Evolutionary conservation across 2,329 filamentous ascomycete species (phyloP), one percentile per base, ranked within the genome.

Genomic region (Coniella vitis): DNA sequence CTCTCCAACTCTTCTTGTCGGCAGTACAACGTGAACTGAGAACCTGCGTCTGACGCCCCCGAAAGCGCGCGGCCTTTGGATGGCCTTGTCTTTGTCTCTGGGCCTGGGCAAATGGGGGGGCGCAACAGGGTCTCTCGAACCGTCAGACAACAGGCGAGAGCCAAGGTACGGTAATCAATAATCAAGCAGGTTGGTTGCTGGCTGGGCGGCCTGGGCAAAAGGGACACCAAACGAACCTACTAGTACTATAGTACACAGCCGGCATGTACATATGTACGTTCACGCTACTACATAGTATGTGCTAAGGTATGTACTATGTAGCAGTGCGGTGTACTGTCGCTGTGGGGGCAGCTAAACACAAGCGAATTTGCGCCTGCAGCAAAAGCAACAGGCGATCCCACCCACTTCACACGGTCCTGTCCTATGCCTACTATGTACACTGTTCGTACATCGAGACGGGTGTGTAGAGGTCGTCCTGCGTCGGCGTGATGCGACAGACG

Each of bases 291-390:
- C n/a, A n/a, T n/a, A n/a, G n/a, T n/a, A n/a, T n/a, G n/a, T n/a
- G n/a, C n/a, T n/a, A n/a, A n/a, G n/a, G n/a, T n/a, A n/a, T n/a
- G n/a, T 47, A 14, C 14, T 22, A 39, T 19, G 36, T 19, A 36
- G 47, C 43, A 43, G 40, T 36, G 38, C 40, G 43, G 39, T 25
- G 45, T 47, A 45, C 38, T 41, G 38, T 41, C 16, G 35, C 38
- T 51, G 48, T 53, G 51, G 48, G 48, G 51, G 51, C 51, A 40
- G 51, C 51, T 63, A 59, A 57, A 36, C 25, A 29, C 36, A 47
- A 52, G 38, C 38, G 44, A 52, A 48, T 42, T 47, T 53, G 40
- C 40, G 35, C 40, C 51, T 53, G 46, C 46, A 49, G 42, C 54
- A 43, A 50, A 40, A 49, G 39, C 39, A 50, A 37, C 13, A 45